Evolutionary conservation across 192 early-diverging fungal species (phyloP), one percentile per base, ranked within the genome.

Genomic region (Coemansia aciculifera): DNA sequence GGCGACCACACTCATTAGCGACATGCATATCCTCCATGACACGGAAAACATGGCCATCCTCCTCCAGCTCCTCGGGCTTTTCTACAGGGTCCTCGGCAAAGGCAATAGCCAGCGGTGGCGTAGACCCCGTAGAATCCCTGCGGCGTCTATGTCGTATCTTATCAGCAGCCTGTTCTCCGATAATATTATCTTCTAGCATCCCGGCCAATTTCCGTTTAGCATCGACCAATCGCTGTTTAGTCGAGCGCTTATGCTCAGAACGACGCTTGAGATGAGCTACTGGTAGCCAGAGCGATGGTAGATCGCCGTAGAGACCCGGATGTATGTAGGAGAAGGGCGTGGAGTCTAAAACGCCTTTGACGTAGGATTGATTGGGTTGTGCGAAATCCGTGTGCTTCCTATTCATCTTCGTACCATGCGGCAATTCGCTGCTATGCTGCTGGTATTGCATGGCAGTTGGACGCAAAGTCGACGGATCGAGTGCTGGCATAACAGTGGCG

Each of bases 281-380:
- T 2, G 79, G 79, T 40, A 82, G 67, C 79, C 79, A 82, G 32
- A 82, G 13, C 23, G 74, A 77, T 0, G 79, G 79, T 15, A 82
- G 42, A 39, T 76, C 63, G 64, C 79, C 79, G 43, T 77, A 74
- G 9, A 82, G 60, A 0, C 74, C 79, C 27, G 79, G 79, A 31
- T 77, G 74, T 39, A 64, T n/a, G 37, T 82, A 82, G 8, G 62
- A 37, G 38, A 82, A 77, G 24, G 61, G 51, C n/a, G 79, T 82
- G 0, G 79, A 68, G 57, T 82, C 79, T 4, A 82, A 23, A 1
- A 82, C 43, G 0, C 79, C 79, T 3, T 34, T 8, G n/a, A 77
- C 27, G 12, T 66, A 70, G 17, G 79, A 71, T 54, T 66, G 67
- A 51, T 76, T 76, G 31, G 74, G 67, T 24, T 82, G 79, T 38